Evolutionary conservation across 1,284 basidiomycete genomes (phyloP).

Genomic region (Ceratobasidium sp.): DNA sequence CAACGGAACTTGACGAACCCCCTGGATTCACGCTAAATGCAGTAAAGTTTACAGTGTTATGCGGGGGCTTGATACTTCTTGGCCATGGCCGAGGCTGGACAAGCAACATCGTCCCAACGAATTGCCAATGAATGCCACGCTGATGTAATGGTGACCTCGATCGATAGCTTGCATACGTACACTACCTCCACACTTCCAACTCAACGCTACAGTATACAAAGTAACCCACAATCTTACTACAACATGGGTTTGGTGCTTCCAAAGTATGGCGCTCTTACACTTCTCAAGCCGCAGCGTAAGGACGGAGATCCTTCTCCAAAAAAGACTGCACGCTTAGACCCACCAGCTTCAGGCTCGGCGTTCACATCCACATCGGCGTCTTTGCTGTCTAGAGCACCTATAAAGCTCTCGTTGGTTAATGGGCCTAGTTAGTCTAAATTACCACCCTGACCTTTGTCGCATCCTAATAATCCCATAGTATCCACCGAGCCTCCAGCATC

Average conservation of each 20-base stretch:
- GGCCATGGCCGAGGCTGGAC: too few species aligned
- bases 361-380: constrained; percentile 70
- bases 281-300: constrained; percentile 44
- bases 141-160: constrained; percentile 17
- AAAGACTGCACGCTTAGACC: constrained; percentile 71
- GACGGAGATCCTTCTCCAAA: constrained; percentile 61
- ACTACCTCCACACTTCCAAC: not conserved
- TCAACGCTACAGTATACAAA: not conserved
- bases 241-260: constrained; percentile 30
- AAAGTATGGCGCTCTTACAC: constrained; percentile 41
- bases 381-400: constrained; percentile 56
- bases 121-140: not conserved
- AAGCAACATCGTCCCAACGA: too few species aligned
- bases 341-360: constrained; percentile 44
- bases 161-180: constrained; percentile 2
- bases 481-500: constrained; percentile 41
- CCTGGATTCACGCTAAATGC: too few species aligned
- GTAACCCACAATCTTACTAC: not conserved
- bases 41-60: too few species aligned
- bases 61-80: too few species aligned
- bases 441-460: constrained; percentile 45
- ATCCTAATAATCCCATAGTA: constrained; percentile 54
- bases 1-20: too few species aligned
- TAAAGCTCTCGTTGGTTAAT: constrained; percentile 39
- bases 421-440: constrained; percentile 48